A percentile compares a stretch with the other conserved stretches of the same genome.
These are phyloP conservation scores for Davidsoniella australis DNA, from an alignment of 2,329 filamentous ascomycete genomes.

Conservation along the genomic window DNA sequence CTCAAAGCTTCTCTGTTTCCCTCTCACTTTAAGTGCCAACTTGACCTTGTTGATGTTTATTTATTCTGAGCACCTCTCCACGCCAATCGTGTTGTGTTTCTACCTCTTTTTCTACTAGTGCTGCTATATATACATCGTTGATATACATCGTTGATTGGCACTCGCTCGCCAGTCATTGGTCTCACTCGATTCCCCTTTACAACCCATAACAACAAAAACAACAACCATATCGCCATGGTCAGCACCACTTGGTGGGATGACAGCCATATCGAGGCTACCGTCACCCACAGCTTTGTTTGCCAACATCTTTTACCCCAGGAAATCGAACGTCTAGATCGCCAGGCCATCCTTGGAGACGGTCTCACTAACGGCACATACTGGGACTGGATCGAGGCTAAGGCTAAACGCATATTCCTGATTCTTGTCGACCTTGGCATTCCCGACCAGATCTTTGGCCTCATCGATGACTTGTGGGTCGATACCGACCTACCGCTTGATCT, in stretches of 20 bases:
- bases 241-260: slow-evolving; percentile 51
- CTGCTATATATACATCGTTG: neutral
- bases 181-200: neutral
- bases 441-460: slow-evolving; percentile 57
- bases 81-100: neutral
- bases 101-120: neutral
- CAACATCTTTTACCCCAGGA: slow-evolving; percentile 47
- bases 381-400: slow-evolving; percentile 58
- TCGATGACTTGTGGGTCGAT: slow-evolving; percentile 65
- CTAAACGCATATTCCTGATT: slow-evolving; percentile 54
- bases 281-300: slow-evolving; percentile 50
- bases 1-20: too few relatives aligned
- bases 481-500: slow-evolving; percentile 52
- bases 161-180: neutral
- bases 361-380: slow-evolving; percentile 59
- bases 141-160: neutral
- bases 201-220: neutral
- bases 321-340: slow-evolving; percentile 41
- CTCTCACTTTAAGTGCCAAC: too few relatives aligned
- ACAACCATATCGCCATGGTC: slow-evolving; percentile 13
- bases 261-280: slow-evolving; percentile 49
- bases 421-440: slow-evolving; percentile 52
- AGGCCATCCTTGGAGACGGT: slow-evolving; percentile 48
- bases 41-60: too few relatives aligned
- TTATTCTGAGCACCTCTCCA: neutral